Base-by-base conservation (phyloP, 148 eudicot species). In the Dysphania ambrosioides region DNA sequence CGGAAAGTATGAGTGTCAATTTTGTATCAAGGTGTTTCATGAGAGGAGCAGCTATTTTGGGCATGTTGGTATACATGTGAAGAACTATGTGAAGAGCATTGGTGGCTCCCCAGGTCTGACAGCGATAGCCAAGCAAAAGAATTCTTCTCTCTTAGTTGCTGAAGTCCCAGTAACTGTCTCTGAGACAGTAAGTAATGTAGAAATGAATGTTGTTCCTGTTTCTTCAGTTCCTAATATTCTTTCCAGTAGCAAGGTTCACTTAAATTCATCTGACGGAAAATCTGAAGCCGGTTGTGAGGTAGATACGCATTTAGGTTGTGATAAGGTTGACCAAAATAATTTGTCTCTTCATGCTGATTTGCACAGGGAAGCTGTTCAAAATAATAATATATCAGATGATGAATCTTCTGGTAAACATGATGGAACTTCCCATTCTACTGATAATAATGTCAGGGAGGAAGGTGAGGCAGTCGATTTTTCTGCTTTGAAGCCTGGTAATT, bases 1-100 rank as follows among this genome's bases (percentile, higher is more conserved):
- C 63, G 92, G 94, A 19, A 84, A 78, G 73, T 92, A 85, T 65
- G 92, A 92, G 78, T 89, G 94, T 81, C 94, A 88, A 60, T 92
- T 92, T 80, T 89, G 94, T 82, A 83, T 84, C 59, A 92, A 85
- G 82, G 80, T 79, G 67, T 92, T 87, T 72, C 57, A 36, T 72
- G 95, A 92, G 78, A 87, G 87, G 80, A 75, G 73, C 79, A 80
- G 90, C 60, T 88, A 85, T 73, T 87, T 87, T 86, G 98, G 90
- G 68, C 97, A 93, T 79, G 85, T 88, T 77, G 95, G 97, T 58
- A 84, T 84, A 72, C 94, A 91, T 77, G 86, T 84, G 61, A 83
- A 86, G 78, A 84, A 84, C 78, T 87, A 89, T 68, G 78, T 73
- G 79, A 88, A 79, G 83, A 81, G 82, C 82, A 79, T 83, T 68